These are phyloP conservation scores for Sisymbrium irio DNA, from an alignment of 345 rosid genomes.

Conservation along the genomic window DNA sequence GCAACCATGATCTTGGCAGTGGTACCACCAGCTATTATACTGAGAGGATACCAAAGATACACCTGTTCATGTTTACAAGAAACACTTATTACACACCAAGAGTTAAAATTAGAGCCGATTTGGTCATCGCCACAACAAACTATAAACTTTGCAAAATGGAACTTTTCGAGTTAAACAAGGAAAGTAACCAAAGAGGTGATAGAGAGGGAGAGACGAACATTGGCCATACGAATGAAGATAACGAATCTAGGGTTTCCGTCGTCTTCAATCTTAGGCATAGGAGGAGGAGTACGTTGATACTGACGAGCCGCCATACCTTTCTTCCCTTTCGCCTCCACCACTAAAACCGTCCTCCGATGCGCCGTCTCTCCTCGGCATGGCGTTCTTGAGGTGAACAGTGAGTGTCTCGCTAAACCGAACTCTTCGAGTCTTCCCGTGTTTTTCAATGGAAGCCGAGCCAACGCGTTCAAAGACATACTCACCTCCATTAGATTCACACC, in stretches of 20 bases:
- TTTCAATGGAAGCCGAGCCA: slow-evolving; percentile 62
- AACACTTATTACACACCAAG: background rate
- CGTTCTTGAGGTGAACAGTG: slow-evolving; percentile 48
- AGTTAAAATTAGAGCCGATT: background rate
- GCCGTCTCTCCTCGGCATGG: slow-evolving; percentile 26
- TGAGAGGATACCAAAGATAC: slow-evolving; percentile 89
- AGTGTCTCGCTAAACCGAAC: slow-evolving; percentile 46
- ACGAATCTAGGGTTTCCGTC: slow-evolving; percentile 92
- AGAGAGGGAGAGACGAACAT: slow-evolving; percentile 51
- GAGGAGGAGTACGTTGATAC: slow-evolving; percentile 64
- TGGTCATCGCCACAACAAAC: too few relatives aligned
- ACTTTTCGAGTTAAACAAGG: too few relatives aligned
- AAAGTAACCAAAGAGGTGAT: background rate
- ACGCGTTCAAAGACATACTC: slow-evolving; percentile 71
- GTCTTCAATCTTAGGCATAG: slow-evolving; percentile 89
- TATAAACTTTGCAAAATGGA: background rate
- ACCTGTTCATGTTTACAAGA: slow-evolving; percentile 48
- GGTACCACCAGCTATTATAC: slow-evolving; percentile 79
- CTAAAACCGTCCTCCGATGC: slow-evolving; percentile 34
- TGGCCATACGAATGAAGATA: slow-evolving; percentile 84
- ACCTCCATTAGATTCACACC: slow-evolving; percentile 47
- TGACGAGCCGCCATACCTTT: slow-evolving; percentile 80
- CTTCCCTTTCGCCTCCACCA: slow-evolving; percentile 85
- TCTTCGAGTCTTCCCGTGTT: slow-evolving; percentile 51
- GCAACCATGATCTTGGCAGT: slow-evolving; percentile 98